A percentile compares a stretch with the other conserved stretches of the same genome.
These are phyloP conservation scores for Adansonia grandidieri DNA, from an alignment of 441 rosid genomes.

Conservation along the genomic window DNA sequence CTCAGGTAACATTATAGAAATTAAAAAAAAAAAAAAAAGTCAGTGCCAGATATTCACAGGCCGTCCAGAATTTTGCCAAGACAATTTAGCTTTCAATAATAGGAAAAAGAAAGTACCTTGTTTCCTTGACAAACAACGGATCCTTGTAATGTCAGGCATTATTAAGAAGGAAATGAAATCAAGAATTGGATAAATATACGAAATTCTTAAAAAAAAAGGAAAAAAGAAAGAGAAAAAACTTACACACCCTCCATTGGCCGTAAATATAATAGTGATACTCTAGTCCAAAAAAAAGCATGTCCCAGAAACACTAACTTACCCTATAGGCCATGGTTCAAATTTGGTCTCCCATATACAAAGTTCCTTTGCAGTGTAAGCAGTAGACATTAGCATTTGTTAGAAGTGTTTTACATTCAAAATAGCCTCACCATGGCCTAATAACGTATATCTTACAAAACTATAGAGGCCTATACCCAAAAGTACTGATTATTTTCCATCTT, in stretches of 20 bases:
- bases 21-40: not conserved
- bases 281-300: not conserved
- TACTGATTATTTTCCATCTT: not conserved
- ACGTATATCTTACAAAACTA: not conserved
- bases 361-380: not conserved
- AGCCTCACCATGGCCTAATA: not conserved
- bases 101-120: not conserved
- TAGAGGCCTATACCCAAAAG: not conserved
- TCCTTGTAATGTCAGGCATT: not conserved
- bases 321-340: too few species aligned
- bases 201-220: not conserved
- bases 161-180: not conserved
- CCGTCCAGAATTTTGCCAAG: not conserved
- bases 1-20: not conserved
- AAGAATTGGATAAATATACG: too few species aligned
- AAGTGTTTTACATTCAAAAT: constrained; percentile 1
- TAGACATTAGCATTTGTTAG: not conserved
- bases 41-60: not conserved
- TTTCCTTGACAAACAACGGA: not conserved
- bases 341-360: not conserved
- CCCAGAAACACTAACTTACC: not conserved
- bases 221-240: not conserved
- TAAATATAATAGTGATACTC: not conserved
- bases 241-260: not conserved
- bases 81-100: not conserved